Conservation (phyloP, 257 asterid species). For the Jasminum sambac region DNA sequence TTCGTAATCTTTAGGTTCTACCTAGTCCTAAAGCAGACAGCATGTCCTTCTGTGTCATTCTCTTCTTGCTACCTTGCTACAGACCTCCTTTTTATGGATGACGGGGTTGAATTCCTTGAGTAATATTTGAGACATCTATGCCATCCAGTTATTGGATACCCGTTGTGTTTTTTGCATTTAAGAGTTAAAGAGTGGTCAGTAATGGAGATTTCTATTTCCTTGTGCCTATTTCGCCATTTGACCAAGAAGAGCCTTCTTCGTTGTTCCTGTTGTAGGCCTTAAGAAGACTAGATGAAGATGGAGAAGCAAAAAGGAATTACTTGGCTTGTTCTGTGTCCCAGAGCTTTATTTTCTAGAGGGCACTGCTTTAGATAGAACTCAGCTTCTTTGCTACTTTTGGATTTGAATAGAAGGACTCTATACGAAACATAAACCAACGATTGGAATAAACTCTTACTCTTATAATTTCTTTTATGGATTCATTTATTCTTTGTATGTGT, state of each 20-base stretch:
- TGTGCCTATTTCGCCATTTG: slow-evolving; percentile 33
- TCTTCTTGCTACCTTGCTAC: neutral
- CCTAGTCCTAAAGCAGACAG: slow-evolving; percentile 20
- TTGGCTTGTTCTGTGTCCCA: slow-evolving; percentile 30
- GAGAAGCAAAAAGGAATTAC: slow-evolving; percentile 55
- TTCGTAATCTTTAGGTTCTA: slow-evolving; percentile 17
- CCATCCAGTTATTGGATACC: slow-evolving; percentile 7
- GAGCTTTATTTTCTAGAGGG: slow-evolving; percentile 32
- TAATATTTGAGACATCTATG: slow-evolving; percentile 5
- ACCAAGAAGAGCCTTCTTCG: slow-evolving; percentile 47
- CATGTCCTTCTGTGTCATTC: slow-evolving; percentile 6
- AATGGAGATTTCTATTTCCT: slow-evolving; percentile 19
- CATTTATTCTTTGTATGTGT: slow-evolving; percentile 1
- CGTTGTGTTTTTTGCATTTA: slow-evolving; percentile 24
- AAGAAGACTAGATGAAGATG: slow-evolving; percentile 89
- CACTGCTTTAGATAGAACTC: slow-evolving; percentile 25
- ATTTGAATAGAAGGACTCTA: neutral
- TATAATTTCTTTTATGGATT: slow-evolving; percentile 16
- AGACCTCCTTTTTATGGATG: slow-evolving; percentile 4
- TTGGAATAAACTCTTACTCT: slow-evolving; percentile 21
- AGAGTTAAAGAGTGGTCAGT: slow-evolving; percentile 18
- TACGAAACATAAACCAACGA: slow-evolving; percentile 9
- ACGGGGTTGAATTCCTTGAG: slow-evolving; percentile 20
- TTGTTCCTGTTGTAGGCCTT: slow-evolving; percentile 73
- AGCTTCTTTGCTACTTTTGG: slow-evolving; percentile 19